phyloP scores from a whole-genome alignment of 768 basidiomycete species.

The Pulveroboletus sp. region DNA sequence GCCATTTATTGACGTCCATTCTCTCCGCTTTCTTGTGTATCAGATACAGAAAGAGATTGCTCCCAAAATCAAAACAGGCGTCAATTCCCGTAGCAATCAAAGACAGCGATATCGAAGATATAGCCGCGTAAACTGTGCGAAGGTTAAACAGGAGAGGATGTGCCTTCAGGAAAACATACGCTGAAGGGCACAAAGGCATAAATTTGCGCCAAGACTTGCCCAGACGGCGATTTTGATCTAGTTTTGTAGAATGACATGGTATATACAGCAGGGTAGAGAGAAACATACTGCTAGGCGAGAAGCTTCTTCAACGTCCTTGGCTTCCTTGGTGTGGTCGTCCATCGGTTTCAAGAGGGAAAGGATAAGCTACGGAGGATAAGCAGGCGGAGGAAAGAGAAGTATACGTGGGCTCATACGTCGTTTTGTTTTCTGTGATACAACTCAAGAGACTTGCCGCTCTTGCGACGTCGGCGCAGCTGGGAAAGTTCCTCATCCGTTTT shows the following conservation, averaged over 20 bases:
- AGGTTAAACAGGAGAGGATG: not conserved
- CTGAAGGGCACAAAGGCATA: conserved; percentile 69
- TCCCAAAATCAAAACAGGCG: conserved; percentile 80
- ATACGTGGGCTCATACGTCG: conserved; percentile 43
- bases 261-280: not conserved
- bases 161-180: conserved; percentile 33
- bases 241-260: too few relatives aligned
- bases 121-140: conserved; percentile 81
- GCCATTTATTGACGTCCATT: conserved; percentile 86
- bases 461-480: conserved; percentile 55
- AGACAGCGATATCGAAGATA: conserved; percentile 79
- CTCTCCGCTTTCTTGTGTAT: conserved; percentile 68
- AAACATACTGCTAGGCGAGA: conserved; percentile 61
- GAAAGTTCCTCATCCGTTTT: conserved; percentile 61
- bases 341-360: conserved; percentile 85
- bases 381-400: not conserved
- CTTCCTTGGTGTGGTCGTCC: conserved; percentile 85
- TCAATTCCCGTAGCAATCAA: conserved; percentile 90
- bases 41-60: conserved; percentile 78
- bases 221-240: conserved; percentile 89
- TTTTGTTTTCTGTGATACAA: conserved; percentile 72
- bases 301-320: conserved; percentile 63
- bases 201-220: conserved; percentile 78
- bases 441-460: conserved; percentile 61
- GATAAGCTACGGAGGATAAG: conserved; percentile 61